Evolutionary conservation across 1,139 yeast genomes (phyloP).

Genomic region (Debaryomyces singareniensis): DNA sequence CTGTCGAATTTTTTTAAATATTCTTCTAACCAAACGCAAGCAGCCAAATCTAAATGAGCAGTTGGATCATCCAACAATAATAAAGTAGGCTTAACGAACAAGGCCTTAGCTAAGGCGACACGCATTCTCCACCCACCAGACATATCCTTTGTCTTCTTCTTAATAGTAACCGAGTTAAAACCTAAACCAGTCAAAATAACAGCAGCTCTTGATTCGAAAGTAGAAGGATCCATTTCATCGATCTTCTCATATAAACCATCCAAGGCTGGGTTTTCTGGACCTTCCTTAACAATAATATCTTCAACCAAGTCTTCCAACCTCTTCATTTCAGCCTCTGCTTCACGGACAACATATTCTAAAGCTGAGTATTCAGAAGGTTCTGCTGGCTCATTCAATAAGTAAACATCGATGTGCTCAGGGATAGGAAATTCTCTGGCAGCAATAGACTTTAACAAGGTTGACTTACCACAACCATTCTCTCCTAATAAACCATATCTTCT

Average conservation of each 20-base stretch:
- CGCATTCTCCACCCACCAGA: conserved; percentile 98
- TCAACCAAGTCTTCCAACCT: conserved; percentile 90
- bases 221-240: conserved; percentile 91
- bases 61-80: conserved; percentile 95
- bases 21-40: conserved; percentile 99
- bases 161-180: conserved; percentile 74
- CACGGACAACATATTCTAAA: conserved; percentile 91
- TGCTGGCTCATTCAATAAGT: conserved; percentile 94
- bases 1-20: conserved; percentile 91
- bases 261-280: conserved; percentile 84
- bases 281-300: conserved; percentile 81
- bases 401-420: conserved; percentile 87
- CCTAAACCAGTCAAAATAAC: conserved; percentile 95
- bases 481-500: conserved; percentile 96
- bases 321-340: conserved; percentile 90
- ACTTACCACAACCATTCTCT: conserved; percentile 98
- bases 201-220: conserved; percentile 96
- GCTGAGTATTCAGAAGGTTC: conserved; percentile 90
- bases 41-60: conserved; percentile 98
- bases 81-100: conserved; percentile 82
- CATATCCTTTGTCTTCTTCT: conserved; percentile 94
- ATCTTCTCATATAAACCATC: conserved; percentile 92
- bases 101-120: conserved; percentile 81
- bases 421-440: conserved; percentile 97
- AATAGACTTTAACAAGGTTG: conserved; percentile 84